A percentile compares a stretch with the other conserved stretches of the same genome.
Conservation (phyloP, 352 stramenopile species). For the Pythium sukuiense region DNA sequence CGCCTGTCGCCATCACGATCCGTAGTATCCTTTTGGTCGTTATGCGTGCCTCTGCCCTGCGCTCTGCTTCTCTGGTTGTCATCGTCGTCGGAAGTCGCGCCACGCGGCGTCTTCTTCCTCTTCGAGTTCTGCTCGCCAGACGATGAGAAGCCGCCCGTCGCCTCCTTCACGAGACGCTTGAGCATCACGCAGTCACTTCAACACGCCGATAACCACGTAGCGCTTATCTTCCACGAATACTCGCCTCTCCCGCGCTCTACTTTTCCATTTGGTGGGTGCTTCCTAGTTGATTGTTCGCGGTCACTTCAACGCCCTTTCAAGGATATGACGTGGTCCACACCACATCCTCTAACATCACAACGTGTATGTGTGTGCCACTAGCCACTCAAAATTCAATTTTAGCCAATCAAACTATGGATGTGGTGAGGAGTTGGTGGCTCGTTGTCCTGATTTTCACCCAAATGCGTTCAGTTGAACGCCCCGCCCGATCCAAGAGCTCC, state of each 20-base stretch:
- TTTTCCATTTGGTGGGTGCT: neutral
- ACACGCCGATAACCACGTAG: neutral
- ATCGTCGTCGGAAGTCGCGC: slow-evolving; percentile 2
- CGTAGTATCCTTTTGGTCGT: neutral
- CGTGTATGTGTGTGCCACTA: slow-evolving; percentile 1
- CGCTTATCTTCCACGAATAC: neutral
- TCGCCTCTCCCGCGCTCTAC: neutral
- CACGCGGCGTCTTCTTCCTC: slow-evolving; percentile 14
- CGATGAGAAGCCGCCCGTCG: slow-evolving; percentile 29
- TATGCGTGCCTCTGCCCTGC: neutral
- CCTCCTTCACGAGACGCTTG: slow-evolving; percentile 35
- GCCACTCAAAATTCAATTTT: neutral
- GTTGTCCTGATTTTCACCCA: neutral
- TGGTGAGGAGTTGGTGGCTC: neutral
- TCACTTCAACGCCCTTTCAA: slow-evolving; percentile 8
- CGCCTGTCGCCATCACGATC: slow-evolving; percentile 2
- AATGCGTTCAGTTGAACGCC: slow-evolving; percentile 22
- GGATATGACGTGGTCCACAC: slow-evolving; percentile 9
- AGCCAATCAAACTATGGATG: neutral
- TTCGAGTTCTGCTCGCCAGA: slow-evolving; percentile 19
- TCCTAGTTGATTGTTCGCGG: neutral
- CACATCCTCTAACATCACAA: slow-evolving; percentile 9
- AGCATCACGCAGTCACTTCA: slow-evolving; percentile 30
- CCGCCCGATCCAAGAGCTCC: slow-evolving; percentile 1
- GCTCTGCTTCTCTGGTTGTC: slow-evolving; percentile 3